These are phyloP conservation scores for Sclerotinia borealis DNA, from an alignment of 2,329 filamentous ascomycete species.

Conservation along the genomic window DNA sequence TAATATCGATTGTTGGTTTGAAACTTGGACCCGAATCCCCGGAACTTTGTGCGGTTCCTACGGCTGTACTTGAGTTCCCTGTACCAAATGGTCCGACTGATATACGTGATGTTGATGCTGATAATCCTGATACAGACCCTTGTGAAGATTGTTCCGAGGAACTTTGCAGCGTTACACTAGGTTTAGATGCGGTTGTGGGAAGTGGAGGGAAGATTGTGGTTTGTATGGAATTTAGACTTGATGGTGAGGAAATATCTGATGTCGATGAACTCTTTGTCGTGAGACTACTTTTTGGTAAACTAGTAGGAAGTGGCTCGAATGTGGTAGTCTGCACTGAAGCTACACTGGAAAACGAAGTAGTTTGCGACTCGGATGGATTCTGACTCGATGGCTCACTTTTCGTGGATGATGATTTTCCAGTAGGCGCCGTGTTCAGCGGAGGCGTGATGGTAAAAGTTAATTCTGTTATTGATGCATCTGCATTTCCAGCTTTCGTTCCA, in stretches of 20 bases:
- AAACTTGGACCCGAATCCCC: background rate
- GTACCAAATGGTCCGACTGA: background rate
- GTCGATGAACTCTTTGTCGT: background rate
- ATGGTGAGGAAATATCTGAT: background rate
- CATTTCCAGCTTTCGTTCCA: background rate
- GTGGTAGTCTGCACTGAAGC: background rate
- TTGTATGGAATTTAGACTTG: background rate
- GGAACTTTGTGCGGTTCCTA: background rate
- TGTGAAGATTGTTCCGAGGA: background rate
- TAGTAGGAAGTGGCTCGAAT: background rate
- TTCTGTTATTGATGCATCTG: background rate
- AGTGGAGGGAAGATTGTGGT: background rate
- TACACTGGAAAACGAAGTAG: background rate
- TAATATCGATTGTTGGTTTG: background rate
- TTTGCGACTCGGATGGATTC: background rate
- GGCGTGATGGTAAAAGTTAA: background rate
- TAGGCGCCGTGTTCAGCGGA: background rate
- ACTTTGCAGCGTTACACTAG: background rate
- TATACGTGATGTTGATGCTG: background rate
- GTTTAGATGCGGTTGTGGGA: background rate
- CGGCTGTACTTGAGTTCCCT: background rate
- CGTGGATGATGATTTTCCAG: background rate
- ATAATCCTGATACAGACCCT: background rate
- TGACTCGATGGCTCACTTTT: background rate
- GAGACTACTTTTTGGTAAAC: background rate